Evolutionary conservation across 139 green algal species (phyloP).

Genomic region (Chloropicon primus): DNA sequence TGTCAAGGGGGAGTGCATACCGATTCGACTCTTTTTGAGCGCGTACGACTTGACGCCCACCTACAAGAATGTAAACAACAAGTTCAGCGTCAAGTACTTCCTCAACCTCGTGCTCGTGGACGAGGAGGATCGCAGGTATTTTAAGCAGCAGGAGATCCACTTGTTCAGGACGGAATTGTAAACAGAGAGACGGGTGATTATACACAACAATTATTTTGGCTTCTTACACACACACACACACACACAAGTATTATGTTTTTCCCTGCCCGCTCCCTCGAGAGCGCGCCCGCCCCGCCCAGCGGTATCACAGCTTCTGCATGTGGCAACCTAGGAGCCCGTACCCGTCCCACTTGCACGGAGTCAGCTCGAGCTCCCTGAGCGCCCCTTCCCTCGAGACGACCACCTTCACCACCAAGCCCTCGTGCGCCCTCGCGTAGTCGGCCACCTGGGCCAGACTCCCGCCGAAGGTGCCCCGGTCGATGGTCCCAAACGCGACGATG

Average conservation of each 20-base stretch:
- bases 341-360: not conserved
- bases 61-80: conserved; percentile 88
- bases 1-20: conserved; percentile 57
- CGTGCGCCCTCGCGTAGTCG: not conserved
- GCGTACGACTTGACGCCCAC: conserved; percentile 91
- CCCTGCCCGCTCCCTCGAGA: too few species aligned
- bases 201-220: too few species aligned
- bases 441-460: not conserved
- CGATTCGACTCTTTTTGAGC: conserved; percentile 60
- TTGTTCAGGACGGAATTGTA: conserved; percentile 45
- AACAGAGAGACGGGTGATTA: not conserved
- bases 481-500: conserved; percentile 35
- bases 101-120: conserved; percentile 98
- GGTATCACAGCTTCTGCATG: not conserved
- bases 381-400: not conserved
- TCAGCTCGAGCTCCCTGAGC: not conserved
- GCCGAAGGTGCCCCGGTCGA: not conserved
- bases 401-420: not conserved
- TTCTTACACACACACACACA: too few species aligned
- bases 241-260: too few species aligned
- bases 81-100: conserved; percentile 93
- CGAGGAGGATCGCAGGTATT: conserved; percentile 93
- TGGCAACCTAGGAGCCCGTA: not conserved
- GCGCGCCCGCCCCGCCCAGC: too few species aligned
- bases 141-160: conserved; percentile 89